These are phyloP conservation scores for Aschersonia sp. DNA, from an alignment of 2,329 filamentous ascomycete species.

Conservation along the genomic window DNA sequence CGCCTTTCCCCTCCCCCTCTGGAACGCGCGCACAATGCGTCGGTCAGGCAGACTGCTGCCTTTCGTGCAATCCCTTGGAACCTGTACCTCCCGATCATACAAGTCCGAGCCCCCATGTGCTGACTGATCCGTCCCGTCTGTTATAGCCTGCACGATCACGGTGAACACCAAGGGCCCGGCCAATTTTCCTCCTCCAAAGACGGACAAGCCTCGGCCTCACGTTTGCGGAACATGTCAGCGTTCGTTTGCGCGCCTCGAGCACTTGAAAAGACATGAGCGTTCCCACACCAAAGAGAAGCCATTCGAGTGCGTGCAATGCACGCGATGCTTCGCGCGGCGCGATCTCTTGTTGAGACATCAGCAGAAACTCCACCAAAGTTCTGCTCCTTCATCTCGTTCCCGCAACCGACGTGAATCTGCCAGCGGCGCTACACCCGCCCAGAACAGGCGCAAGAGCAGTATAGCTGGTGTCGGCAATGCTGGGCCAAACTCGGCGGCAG, in stretches of 20 bases:
- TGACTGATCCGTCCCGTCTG: conserved; percentile 10
- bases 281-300: conserved; percentile 99
- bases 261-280: conserved; percentile 91
- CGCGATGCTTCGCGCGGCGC: conserved; percentile 84
- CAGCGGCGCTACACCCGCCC: conserved; percentile 50
- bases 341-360: conserved; percentile 89
- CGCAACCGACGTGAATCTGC: conserved; percentile 84
- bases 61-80: not conserved
- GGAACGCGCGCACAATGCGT: not conserved
- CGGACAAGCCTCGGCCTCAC: conserved; percentile 92
- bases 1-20: not conserved
- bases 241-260: conserved; percentile 88
- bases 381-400: conserved; percentile 73
- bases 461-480: conserved; percentile 44
- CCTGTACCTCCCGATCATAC: not conserved
- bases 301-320: conserved; percentile 91
- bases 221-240: conserved; percentile 83
- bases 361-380: conserved; percentile 94
- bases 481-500: conserved; percentile 28
- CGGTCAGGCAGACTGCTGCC: not conserved
- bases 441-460: conserved; percentile 80
- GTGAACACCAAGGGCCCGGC: conserved; percentile 30
- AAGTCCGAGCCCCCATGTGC: conserved; percentile 5
- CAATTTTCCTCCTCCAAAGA: conserved; percentile 71
- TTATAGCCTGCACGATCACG: conserved; percentile 32